Evolutionary conservation across 495 filamentous ascomycete genomes (phyloP), one percentile per base, ranked within the genome.

Genomic region (Tuber magnatum): DNA sequence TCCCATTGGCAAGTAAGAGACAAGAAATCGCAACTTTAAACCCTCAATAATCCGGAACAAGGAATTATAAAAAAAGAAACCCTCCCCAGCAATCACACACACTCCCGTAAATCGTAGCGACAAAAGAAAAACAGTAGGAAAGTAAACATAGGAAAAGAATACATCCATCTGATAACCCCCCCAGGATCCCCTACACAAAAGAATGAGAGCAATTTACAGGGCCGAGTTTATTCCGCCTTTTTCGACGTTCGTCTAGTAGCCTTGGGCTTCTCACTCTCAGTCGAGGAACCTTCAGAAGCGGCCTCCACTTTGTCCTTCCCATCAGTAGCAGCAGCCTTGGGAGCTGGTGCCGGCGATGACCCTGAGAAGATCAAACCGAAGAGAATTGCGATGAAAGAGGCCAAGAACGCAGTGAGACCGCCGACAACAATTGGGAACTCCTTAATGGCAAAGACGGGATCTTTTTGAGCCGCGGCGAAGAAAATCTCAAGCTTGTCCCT

Each of bases 401-500:
- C 84, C 71, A 90, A 83, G 76, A 94, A 80, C 72, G 90, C 91
- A 81, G 86, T 89, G 81, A 97, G 84, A 80, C 90, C 91, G 83
- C 90, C 94, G 77, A 93, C 93, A 80, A 97, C 89, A 84, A 97
- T 96, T 75, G 96, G 96, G 71, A 96, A 90, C 78, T 92, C 92
- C 86, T 94, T 93, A 85, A 94, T 87, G 70, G 96, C 96, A 85
- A 94, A 87, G 82, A 99, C 78, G 65, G 96, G 96, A 84, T 98
- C 91, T 77, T 89, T 89, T 88, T 94, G 91, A 84, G 90, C 91
- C 80, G 97, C 91, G 76, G 89, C 90, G 72, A 93, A 82, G 88
- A 97, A 98, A 74, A 92, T 88, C 82, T 97, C 91, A 76, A 96
- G 85, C 88, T 97, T 97, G 89, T 97, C 93, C 83, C 89, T 91